Evolutionary conservation across 2,329 filamentous ascomycete genomes (phyloP), one percentile per base, ranked within the genome.

Genomic region (Blumeriella jaapii): DNA sequence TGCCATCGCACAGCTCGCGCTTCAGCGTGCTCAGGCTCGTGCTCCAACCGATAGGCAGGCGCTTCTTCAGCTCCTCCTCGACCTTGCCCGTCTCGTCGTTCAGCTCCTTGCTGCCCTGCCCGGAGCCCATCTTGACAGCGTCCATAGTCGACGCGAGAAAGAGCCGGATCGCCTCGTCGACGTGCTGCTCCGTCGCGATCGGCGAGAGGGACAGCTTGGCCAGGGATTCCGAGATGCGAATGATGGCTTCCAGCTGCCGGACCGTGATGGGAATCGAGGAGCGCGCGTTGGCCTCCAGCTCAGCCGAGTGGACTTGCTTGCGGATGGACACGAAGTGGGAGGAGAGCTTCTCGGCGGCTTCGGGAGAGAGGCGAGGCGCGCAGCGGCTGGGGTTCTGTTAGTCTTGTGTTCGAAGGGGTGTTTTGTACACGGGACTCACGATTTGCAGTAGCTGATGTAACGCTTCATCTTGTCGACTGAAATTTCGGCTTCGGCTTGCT

Each of bases 71-170:
- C 63, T 96, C 91, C 11, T 85, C 76, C 61, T 96, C 91, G 4
- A 96, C 74, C 50, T 84, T 85, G 47, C 70, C 69, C 5, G 84
- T 82, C 58, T 96, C 91, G 32, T 94, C 85, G 60, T 93, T 89
- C 37, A 96, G 65, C 60, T 96, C 89, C 44, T 84, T 80, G 53
- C 78, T 86, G 23, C 83, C 84, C 49, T 82, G 74, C 45, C 79
- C 82, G 48, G 82, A 79, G 41, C 87, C 89, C 52, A 93, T 85
- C 40, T 84, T 89, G 38, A 96, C 86, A 6, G 91, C 91, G 54
- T 98, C 89, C 91, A 98, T 96, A 38, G 91, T 98, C 3, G 80
- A 87, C 46, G 87, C 91, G 18, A 98, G 66, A 77, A 98, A 98
- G 11, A 98, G 71, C 0, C 91, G 80, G 52, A 98, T 98, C 2